A percentile compares a stretch with the other conserved stretches of the same genome.
These are phyloP conservation scores for Hypsizygus marmoreus DNA, from an alignment of 768 basidiomycete genomes.

Conservation along the genomic window DNA sequence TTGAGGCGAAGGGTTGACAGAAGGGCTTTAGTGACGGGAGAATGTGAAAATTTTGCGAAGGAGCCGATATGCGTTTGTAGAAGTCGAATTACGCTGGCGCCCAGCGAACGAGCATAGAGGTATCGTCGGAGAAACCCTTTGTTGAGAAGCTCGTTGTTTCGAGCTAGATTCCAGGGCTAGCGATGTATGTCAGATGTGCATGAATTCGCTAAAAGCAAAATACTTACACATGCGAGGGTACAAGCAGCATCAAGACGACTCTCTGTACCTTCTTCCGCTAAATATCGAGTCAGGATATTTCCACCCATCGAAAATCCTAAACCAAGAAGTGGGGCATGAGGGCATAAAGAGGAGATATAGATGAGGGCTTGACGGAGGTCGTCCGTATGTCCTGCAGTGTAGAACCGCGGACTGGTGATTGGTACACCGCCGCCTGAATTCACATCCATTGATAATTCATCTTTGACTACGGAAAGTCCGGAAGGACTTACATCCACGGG, in stretches of 20 bases:
- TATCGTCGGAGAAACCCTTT: slow-evolving; percentile 53
- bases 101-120: slow-evolving; percentile 77
- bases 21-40: slow-evolving; percentile 47
- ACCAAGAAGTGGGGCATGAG: slow-evolving; percentile 77
- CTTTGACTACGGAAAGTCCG: slow-evolving; percentile 8
- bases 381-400: slow-evolving; percentile 84
- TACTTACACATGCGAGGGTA: slow-evolving; percentile 73
- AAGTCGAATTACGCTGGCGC: slow-evolving; percentile 61
- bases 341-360: slow-evolving; percentile 70
- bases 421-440: slow-evolving; percentile 85
- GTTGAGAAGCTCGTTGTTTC: slow-evolving; percentile 51
- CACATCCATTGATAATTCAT: slow-evolving; percentile 8
- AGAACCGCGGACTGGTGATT: slow-evolving; percentile 77
- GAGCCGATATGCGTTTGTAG: slow-evolving; percentile 48
- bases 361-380: slow-evolving; percentile 81
- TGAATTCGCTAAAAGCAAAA: too few relatives aligned
- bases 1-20: slow-evolving; percentile 44
- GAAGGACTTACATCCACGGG: slow-evolving; percentile 74
- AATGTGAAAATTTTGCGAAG: slow-evolving; percentile 52
- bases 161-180: slow-evolving; percentile 55
- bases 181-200: too few relatives aligned
- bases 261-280: slow-evolving; percentile 74
- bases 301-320: slow-evolving; percentile 92
- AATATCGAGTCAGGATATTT: slow-evolving; percentile 83
- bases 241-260: slow-evolving; percentile 65